Conservation (phyloP, 306 rosid species). For the Myrica gale region DNA sequence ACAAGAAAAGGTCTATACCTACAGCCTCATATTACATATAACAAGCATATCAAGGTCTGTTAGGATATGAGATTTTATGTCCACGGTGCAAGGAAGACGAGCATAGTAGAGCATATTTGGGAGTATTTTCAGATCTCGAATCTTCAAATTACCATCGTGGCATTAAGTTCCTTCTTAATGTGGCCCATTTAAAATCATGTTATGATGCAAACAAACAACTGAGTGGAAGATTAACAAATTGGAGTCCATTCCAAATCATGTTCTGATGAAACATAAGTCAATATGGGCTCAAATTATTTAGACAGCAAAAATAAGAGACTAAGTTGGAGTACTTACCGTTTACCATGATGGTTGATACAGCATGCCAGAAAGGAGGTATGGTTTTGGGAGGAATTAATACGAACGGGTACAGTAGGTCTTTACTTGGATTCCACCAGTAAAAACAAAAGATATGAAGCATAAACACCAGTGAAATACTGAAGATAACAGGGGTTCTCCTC, state of each 20-base stretch:
- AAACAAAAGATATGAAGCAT: conserved; percentile 68
- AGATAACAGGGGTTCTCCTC: conserved; percentile 71
- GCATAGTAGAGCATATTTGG: no score
- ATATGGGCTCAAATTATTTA: background rate
- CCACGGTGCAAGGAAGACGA: no score
- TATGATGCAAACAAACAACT: no score
- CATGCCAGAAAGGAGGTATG: conserved; percentile 96
- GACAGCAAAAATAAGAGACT: conserved; percentile 1
- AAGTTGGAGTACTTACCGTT: conserved; percentile 50
- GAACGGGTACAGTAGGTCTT: conserved; percentile 70
- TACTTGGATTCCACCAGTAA: conserved; percentile 94
- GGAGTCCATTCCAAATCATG: background rate
- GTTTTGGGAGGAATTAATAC: conserved; percentile 85
- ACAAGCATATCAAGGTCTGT: no score
- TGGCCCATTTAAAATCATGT: no score
- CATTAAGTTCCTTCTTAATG: no score
- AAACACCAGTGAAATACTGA: conserved; percentile 74
- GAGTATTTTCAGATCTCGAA: no score
- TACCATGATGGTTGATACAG: conserved; percentile 76
- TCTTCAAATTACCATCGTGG: no score
- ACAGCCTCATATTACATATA: no score
- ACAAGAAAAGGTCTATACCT: no score
- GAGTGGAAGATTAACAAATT: background rate
- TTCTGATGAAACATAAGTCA: background rate
- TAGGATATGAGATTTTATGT: no score